phyloP scores from a whole-genome alignment of 441 rosid genomes.

The Pelargonium cotyledonis region DNA sequence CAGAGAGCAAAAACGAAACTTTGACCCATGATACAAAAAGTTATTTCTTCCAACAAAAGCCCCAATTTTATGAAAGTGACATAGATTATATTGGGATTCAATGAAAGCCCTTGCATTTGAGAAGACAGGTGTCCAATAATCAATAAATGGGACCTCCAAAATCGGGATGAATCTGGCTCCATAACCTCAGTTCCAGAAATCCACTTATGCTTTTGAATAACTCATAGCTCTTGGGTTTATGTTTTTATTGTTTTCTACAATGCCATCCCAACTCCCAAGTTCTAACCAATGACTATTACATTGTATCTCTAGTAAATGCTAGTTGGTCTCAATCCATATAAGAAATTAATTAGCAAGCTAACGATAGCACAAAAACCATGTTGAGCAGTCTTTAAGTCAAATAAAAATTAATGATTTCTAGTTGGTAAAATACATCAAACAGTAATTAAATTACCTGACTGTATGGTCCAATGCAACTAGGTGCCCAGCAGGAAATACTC shows the following conservation, averaged over 20 bases:
- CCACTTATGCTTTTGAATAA: not conserved
- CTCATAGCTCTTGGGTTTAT: not conserved
- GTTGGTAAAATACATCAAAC: not conserved
- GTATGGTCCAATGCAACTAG: conserved; percentile 98
- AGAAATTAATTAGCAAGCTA: not conserved
- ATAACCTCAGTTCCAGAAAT: not conserved
- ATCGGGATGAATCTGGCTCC: not conserved
- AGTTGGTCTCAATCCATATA: not conserved
- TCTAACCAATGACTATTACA: not conserved
- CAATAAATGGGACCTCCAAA: not conserved
- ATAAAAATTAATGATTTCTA: not conserved
- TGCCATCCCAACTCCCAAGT: not conserved
- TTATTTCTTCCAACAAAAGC: not conserved
- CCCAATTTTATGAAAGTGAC: not conserved
- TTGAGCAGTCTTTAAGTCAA: not conserved
- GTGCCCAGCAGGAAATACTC: conserved; percentile 96
- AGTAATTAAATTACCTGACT: conserved; percentile 62
- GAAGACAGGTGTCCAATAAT: not conserved
- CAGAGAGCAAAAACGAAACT: not conserved
- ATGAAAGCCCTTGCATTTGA: not conserved
- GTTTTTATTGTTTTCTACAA: not conserved
- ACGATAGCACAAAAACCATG: not conserved
- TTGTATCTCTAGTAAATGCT: not conserved
- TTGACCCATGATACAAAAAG: not conserved
- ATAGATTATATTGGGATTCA: not conserved